Base-by-base conservation (phyloP, 805 yeast species). In the Yamadazyma sp. region DNA sequence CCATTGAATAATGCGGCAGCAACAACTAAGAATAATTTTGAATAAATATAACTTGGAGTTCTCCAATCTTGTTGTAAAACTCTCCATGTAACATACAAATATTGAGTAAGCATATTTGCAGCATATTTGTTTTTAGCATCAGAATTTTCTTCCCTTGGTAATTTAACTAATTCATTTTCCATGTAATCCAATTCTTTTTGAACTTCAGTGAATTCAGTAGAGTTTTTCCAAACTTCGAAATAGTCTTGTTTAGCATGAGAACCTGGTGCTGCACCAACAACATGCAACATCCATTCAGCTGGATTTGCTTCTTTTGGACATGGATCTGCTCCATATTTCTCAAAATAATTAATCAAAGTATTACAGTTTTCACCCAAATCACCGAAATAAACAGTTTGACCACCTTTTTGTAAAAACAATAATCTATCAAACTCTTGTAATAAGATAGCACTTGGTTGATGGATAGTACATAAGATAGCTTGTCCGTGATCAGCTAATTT, bases 221-320 rank as follows among this genome's bases (percentile, higher is more conserved):
- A 85, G 31, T 72, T 69, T 55, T 73, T 60, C 96, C 96, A 86
- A 31, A 82, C 86, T 51, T 83, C 81, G 51, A 76, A 70, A 50
- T 80, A 83, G 56, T 83, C 85, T 58, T 79, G 84, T 31, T 69
- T 68, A 13, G 87, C 84, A 47, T 77, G 81, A 23, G 86, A 76
- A 35, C 87, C 88, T 5, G 88, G 88, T 23, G 88, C 87, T 35
- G 88, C 88, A 50, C 89, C 88, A 49, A 82, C 82, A 44, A 80
- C 84, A 43, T 83, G 83, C 60, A 87, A 68, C 95, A 87, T 87
- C 93, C 94, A 87, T 64, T 86, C 95, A 10, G 66, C 67, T 6
- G 68, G 67, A 41, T 61, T 61, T 7, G 67, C 62, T 45, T 59
- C 62, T 22, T 42, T 35, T 11, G 67, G 68, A 52, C 69, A 62